Conservation (phyloP, 1,284 basidiomycete species). For the Pseudozyma sp. region DNA sequence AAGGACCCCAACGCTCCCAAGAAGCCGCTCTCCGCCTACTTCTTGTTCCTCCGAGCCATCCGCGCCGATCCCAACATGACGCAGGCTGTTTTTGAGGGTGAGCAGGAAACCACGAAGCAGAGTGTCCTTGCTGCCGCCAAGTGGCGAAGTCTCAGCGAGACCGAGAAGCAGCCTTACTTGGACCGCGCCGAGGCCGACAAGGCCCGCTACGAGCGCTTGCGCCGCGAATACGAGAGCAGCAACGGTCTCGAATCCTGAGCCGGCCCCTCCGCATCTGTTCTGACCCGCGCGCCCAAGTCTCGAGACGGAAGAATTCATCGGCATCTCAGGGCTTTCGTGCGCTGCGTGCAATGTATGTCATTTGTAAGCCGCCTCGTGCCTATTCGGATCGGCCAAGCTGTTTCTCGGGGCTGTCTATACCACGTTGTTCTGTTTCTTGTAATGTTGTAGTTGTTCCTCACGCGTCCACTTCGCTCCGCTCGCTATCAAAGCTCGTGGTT, state of each 20-base stretch:
- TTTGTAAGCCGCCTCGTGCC: slow-evolving; percentile 2
- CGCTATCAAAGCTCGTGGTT: slow-evolving; percentile 3
- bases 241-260: slow-evolving; percentile 31
- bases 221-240: slow-evolving; percentile 60
- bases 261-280: slow-evolving; percentile 1
- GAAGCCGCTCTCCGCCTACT: slow-evolving; percentile 93
- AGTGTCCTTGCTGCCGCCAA: slow-evolving; percentile 90
- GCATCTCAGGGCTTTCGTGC: not conserved
- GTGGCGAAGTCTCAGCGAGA: slow-evolving; percentile 90
- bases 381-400: not conserved
- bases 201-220: slow-evolving; percentile 58
- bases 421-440: slow-evolving; percentile 15
- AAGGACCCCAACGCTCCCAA: slow-evolving; percentile 97
- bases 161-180: slow-evolving; percentile 75
- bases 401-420: slow-evolving; percentile 25
- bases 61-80: slow-evolving; percentile 61
- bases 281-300: not conserved
- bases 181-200: slow-evolving; percentile 64
- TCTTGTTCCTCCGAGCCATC: slow-evolving; percentile 84
- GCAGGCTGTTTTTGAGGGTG: slow-evolving; percentile 86
- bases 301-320: not conserved
- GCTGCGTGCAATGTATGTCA: not conserved
- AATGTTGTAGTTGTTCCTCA: slow-evolving; percentile 25
- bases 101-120: slow-evolving; percentile 93
- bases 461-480: not conserved